Evolutionary conservation across 2,329 filamentous ascomycete genomes (phyloP).

Genomic region (Exophiala xenobiotica): DNA sequence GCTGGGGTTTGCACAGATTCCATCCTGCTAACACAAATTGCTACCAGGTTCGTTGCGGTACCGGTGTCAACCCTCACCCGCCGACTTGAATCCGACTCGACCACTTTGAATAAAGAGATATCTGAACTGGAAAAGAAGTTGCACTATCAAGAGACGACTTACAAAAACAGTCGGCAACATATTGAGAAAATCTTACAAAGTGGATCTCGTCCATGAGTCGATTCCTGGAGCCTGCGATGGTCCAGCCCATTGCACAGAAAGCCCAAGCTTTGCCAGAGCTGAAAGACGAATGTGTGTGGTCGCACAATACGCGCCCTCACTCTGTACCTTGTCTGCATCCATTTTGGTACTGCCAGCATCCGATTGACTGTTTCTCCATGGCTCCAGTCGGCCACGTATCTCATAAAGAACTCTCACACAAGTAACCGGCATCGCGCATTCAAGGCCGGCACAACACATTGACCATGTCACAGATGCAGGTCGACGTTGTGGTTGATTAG

Average conservation of each 20-base stretch:
- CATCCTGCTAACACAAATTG: constrained; percentile 2
- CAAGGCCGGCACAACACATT: too few relatives aligned
- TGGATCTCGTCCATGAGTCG: constrained; percentile 34
- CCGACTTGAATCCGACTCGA: constrained; percentile 72
- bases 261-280: not conserved
- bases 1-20: not conserved
- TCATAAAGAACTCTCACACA: too few relatives aligned
- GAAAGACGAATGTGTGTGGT: not conserved
- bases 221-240: not conserved
- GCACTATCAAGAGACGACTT: constrained; percentile 89
- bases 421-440: too few relatives aligned
- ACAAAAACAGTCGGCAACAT: constrained; percentile 89
- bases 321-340: too few relatives aligned
- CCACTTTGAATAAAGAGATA: constrained; percentile 74
- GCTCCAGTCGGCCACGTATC: too few relatives aligned
- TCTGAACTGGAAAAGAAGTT: constrained; percentile 82
- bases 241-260: not conserved
- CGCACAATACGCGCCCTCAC: not conserved
- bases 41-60: constrained; percentile 77
- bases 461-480: too few relatives aligned
- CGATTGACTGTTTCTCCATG: too few relatives aligned
- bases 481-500: too few relatives aligned
- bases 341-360: too few relatives aligned
- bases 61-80: constrained; percentile 71
- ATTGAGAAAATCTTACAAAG: constrained; percentile 81